Conservation (phyloP, 75 land plant genomes). For the Sequoiadendron giganteum region DNA sequence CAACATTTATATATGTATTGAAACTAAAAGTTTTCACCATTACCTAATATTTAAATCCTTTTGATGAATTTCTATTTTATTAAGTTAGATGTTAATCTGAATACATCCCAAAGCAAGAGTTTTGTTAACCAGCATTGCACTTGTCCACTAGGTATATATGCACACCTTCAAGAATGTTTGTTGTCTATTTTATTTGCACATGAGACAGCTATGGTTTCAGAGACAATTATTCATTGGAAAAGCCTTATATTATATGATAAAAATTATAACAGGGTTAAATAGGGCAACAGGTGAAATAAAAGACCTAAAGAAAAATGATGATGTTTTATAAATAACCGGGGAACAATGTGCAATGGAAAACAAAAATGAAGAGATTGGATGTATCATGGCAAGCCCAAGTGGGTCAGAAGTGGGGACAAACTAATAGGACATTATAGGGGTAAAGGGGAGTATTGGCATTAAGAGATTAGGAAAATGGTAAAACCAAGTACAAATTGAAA, state of each 20-base stretch:
- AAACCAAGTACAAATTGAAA: no score
- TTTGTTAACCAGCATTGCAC: not conserved
- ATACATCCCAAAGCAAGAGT: not conserved
- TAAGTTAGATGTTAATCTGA: not conserved
- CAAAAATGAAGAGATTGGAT: no score
- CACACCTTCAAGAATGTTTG: not conserved
- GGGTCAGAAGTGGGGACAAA: no score
- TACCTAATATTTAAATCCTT: not conserved
- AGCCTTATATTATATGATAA: not conserved
- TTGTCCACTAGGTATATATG: not conserved
- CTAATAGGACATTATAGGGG: no score
- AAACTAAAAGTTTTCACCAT: not conserved
- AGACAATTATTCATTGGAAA: not conserved
- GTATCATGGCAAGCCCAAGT: no score
- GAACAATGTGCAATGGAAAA: no score
- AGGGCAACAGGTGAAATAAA: not conserved
- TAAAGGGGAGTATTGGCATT: no score
- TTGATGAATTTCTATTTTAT: not conserved
- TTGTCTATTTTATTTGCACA: not conserved
- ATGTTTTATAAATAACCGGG: no score
- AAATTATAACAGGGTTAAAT: no score
- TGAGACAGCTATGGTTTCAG: not conserved
- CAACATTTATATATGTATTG: not conserved
- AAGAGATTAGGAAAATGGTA: no score
- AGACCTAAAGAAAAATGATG: not conserved